Evolutionary conservation across 129 eudicot species (phyloP).

Genomic region (Gnaphalium uliginosum): DNA sequence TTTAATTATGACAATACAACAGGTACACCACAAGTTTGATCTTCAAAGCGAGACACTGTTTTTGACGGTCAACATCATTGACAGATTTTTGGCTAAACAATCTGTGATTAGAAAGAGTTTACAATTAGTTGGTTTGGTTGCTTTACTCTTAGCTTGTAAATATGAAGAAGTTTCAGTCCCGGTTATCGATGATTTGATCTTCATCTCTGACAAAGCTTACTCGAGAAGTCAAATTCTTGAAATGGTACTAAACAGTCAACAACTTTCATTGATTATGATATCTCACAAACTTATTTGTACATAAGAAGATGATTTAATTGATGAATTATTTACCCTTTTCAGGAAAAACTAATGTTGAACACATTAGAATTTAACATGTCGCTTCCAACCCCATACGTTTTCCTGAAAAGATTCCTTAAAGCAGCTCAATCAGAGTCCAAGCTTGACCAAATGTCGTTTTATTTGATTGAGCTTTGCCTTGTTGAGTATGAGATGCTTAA

Average conservation of each 20-base stretch:
- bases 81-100: constrained; percentile 72
- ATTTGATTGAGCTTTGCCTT: constrained; percentile 78
- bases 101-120: constrained; percentile 70
- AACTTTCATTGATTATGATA: constrained; percentile 5
- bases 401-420: constrained; percentile 78
- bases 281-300: not conserved
- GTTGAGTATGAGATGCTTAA: constrained; percentile 90
- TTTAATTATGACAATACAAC: constrained; percentile 22
- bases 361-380: constrained; percentile 86
- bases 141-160: constrained; percentile 94
- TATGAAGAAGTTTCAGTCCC: constrained; percentile 92
- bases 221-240: constrained; percentile 77
- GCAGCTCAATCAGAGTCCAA: constrained; percentile 84
- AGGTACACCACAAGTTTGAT: constrained; percentile 94
- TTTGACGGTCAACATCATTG: constrained; percentile 77
- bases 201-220: constrained; percentile 89
- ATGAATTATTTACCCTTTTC: not conserved
- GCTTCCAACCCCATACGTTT: constrained; percentile 78
- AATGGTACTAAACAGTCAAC: constrained; percentile 56
- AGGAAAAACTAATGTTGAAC: constrained; percentile 85
- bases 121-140: constrained; percentile 85
- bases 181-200: constrained; percentile 68
- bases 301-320: not conserved
- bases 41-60: constrained; percentile 74
- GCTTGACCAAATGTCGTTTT: constrained; percentile 64